These are phyloP conservation scores for Trifolium repens DNA, from an alignment of 306 rosid genomes.

Conservation along the genomic window DNA sequence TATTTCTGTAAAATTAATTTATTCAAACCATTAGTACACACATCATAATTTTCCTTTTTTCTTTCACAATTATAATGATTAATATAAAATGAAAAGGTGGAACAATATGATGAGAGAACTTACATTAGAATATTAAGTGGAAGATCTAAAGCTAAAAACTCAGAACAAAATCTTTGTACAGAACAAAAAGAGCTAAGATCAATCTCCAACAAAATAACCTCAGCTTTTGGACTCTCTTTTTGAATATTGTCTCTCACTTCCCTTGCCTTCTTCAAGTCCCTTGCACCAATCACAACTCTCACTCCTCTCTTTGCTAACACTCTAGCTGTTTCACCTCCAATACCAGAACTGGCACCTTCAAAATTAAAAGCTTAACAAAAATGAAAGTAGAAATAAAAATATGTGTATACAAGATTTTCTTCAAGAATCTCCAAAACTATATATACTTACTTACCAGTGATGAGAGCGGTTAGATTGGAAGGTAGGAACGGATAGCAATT, in stretches of 20 bases:
- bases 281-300: slow-evolving; percentile 82
- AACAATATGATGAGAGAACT: slow-evolving; percentile 37
- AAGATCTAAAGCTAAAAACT: slow-evolving; percentile 72
- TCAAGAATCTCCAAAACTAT: no score
- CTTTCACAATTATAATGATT: slow-evolving; percentile 13
- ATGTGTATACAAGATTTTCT: no score
- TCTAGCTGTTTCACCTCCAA: slow-evolving; percentile 94
- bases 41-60: slow-evolving; percentile 26
- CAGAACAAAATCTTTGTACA: slow-evolving; percentile 71
- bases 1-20: slow-evolving; percentile 68
- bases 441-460: slow-evolving; percentile 64
- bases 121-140: slow-evolving; percentile 91
- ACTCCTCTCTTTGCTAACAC: slow-evolving; percentile 94
- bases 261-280: slow-evolving; percentile 69
- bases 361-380: not conserved
- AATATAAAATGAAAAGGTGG: slow-evolving; percentile 6
- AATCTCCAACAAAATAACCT: slow-evolving; percentile 70
- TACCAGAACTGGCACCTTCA: slow-evolving; percentile 87
- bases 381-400: not conserved
- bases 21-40: not conserved
- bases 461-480: slow-evolving; percentile 70
- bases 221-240: slow-evolving; percentile 72
- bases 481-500: slow-evolving; percentile 46
- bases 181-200: slow-evolving; percentile 86
- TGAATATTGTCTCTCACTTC: slow-evolving; percentile 66